Conservation (phyloP, 2,329 filamentous ascomycete genomes). For the Madurella fahalii region DNA sequence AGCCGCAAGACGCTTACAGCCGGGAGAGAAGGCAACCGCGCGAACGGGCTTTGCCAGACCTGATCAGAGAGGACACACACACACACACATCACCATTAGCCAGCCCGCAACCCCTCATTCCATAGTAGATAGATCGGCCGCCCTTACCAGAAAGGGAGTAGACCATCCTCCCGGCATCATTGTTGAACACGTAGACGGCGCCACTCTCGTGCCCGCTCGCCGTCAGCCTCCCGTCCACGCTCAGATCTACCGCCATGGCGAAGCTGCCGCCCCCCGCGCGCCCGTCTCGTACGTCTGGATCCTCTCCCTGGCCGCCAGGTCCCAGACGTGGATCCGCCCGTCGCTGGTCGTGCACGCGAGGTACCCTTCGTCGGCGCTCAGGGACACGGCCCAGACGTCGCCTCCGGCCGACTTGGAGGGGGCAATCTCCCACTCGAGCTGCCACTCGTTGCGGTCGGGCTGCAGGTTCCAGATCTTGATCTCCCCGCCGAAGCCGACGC, state of each 20-base stretch:
- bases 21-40: conserved; percentile 82
- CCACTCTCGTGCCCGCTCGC: conserved; percentile 93
- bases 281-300: conserved; percentile 75
- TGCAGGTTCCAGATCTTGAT: conserved; percentile 74
- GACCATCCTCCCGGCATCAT: conserved; percentile 76
- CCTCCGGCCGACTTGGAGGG: conserved; percentile 27
- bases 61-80: conserved; percentile 29
- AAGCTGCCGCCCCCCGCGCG: conserved; percentile 56
- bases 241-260: conserved; percentile 81
- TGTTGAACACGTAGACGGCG: conserved; percentile 90
- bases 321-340: conserved; percentile 86
- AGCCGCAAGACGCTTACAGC: conserved; percentile 77
- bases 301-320: conserved; percentile 52
- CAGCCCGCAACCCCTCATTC: background rate
- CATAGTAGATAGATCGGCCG: background rate
- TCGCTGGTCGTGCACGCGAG: conserved; percentile 85
- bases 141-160: conserved; percentile 74
- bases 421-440: conserved; percentile 43
- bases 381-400: conserved; percentile 78
- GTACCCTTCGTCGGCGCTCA: conserved; percentile 79
- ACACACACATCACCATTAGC: conserved; percentile 1
- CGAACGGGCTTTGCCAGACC: conserved; percentile 85
- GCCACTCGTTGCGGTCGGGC: conserved; percentile 51
- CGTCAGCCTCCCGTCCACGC: conserved; percentile 74
- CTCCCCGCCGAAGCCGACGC: conserved; percentile 84